Evolutionary conservation across 1,284 basidiomycete genomes (phyloP), one percentile per base, ranked within the genome.

Genomic region (Gomphus bonarii): DNA sequence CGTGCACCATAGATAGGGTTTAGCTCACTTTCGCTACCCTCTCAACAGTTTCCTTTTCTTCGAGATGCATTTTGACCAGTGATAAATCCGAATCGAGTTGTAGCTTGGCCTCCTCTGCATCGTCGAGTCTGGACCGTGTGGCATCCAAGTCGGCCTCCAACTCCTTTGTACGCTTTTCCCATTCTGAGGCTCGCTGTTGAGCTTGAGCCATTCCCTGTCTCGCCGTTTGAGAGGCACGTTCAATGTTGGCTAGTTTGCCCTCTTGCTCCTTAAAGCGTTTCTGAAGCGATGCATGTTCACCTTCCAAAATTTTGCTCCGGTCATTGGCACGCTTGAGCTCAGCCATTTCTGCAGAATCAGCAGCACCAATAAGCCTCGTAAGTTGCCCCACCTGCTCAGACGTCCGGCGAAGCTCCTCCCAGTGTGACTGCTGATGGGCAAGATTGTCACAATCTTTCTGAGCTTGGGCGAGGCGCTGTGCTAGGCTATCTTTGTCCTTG

Each of bases 161-260:
- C 60, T 86, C 84, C 64, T 82, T 82, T n/a, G 84, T 79, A 42
- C 82, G 81, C 62, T 77, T 77, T 69, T 91, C 88, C 86, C 86
- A 89, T 62, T 91, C 88, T 1, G 77, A 71, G 3, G 84, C 76
- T 36, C 85, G 85, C 65, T 88, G 84, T 61, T 89, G 84, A 28
- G 84, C 82, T 61, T 85, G 82, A 30, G 76, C 68, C 25, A 90
- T 74, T 65, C 69, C 85, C 65, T 87, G 82, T 49, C 81, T 79
- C 3, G 80, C 75, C 14, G 81, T 70, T 30, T 70, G 69, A 1
- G 80, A 74, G 7, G 80, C 71, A 58, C 80, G 79, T 56, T 90
- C 86, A 62, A 72, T 78, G 61, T 79, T 84, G 22, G 73, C 65
- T 5, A 76, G 64, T 65, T 81, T 85, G 53, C 63, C 72, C 61